These are phyloP conservation scores for Crotalaria pallida DNA, from an alignment of 306 rosid species.

Conservation along the genomic window DNA sequence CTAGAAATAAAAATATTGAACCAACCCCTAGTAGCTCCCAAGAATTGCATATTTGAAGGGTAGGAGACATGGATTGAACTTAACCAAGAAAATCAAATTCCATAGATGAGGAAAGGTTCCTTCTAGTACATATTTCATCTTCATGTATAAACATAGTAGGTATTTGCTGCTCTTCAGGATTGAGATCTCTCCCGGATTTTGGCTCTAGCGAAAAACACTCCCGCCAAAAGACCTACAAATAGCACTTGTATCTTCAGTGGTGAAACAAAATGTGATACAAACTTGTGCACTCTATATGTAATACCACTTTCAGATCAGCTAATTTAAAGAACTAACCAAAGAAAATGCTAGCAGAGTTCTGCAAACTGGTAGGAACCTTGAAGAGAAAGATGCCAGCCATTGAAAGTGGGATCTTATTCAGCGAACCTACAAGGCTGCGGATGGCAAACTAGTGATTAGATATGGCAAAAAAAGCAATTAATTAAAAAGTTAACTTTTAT, in stretches of 20 bases:
- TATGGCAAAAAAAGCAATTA: not conserved
- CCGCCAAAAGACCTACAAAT: conserved; percentile 84
- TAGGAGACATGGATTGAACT: not conserved
- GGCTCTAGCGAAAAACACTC: conserved; percentile 91
- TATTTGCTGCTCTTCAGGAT: conserved; percentile 23
- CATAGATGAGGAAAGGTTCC: conserved; percentile 5
- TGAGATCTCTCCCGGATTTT: conserved; percentile 77
- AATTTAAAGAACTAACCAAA: conserved; percentile 58
- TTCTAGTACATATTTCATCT: not conserved
- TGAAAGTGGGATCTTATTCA: conserved; percentile 97
- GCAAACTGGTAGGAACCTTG: conserved; percentile 88
- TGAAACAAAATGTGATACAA: conserved; percentile 14
- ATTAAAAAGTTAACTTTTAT: not conserved
- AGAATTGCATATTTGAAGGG: conserved; percentile 1
- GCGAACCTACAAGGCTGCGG: conserved; percentile 93
- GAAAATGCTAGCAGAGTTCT: conserved; percentile 85
- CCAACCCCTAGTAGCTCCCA: not conserved
- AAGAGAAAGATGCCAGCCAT: conserved; percentile 86
- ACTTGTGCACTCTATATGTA: not conserved
- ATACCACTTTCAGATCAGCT: not conserved
- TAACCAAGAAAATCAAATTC: conserved; percentile 25
- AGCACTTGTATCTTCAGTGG: conserved; percentile 17
- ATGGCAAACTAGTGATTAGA: conserved; percentile 28
- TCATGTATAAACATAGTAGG: not conserved
- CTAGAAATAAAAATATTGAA: conserved; percentile 10